phyloP scores from a whole-genome alignment of 164 flowering plant genomes.

The Berberis thunbergii region DNA sequence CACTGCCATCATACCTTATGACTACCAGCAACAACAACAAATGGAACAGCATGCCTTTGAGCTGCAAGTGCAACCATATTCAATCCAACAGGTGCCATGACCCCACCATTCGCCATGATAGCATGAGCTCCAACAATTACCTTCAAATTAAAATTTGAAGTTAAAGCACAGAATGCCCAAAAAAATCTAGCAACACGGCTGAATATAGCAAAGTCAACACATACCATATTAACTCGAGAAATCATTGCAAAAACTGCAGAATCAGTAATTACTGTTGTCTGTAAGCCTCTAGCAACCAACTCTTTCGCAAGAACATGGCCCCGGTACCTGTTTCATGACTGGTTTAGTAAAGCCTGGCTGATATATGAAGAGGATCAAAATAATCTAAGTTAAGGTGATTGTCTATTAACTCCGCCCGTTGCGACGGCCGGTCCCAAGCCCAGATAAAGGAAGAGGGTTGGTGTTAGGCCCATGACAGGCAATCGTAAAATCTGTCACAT shows the following conservation, averaged over 20 bases:
- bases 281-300: constrained; percentile 77
- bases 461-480: too few species aligned
- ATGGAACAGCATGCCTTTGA: constrained; percentile 97
- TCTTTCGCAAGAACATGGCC: constrained; percentile 97
- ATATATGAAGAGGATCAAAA: constrained; percentile 3
- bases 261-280: constrained; percentile 90
- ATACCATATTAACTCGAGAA: constrained; percentile 97
- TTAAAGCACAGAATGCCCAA: background rate
- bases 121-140: constrained; percentile 99
- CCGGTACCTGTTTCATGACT: constrained; percentile 53
- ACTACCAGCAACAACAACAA: constrained; percentile 96
- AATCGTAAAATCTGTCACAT: too few species aligned
- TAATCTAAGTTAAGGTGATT: background rate
- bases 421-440: too few species aligned
- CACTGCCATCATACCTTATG: constrained; percentile 64
- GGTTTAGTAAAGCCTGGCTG: constrained; percentile 1
- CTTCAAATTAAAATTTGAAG: constrained; percentile 27
- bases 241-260: constrained; percentile 99
- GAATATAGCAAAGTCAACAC: background rate
- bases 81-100: constrained; percentile 93
- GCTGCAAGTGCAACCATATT: constrained; percentile 99
- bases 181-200: background rate
- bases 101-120: constrained; percentile 98
- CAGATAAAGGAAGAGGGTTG: too few species aligned
- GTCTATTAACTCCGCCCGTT: too few species aligned